Evolutionary conservation across 1,139 yeast species (phyloP).

Genomic region (Geotrichum aggregatum): DNA sequence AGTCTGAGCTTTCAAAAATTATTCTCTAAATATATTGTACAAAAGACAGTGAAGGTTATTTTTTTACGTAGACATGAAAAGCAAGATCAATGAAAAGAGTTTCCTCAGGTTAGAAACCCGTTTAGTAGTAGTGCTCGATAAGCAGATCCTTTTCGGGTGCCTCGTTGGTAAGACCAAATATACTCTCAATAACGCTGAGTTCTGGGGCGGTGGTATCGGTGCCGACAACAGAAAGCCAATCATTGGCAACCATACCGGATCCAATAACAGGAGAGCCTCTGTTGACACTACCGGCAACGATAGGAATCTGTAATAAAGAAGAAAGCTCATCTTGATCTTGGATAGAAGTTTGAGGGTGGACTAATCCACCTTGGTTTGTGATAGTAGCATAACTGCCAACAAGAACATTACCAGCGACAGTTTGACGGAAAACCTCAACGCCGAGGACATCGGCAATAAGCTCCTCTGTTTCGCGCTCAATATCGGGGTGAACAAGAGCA

Average conservation of each 20-base stretch:
- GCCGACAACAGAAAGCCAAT: conserved; percentile 96
- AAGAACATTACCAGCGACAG: conserved; percentile 94
- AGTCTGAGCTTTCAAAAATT: not conserved
- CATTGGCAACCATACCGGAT: conserved; percentile 97
- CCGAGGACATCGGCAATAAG: conserved; percentile 97
- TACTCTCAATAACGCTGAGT: conserved; percentile 91
- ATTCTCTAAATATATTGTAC: not conserved
- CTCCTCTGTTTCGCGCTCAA: conserved; percentile 98
- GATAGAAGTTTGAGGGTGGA: conserved; percentile 94
- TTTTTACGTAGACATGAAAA: not conserved
- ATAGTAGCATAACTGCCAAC: conserved; percentile 95
- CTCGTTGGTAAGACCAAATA: conserved; percentile 52
- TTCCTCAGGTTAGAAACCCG: not conserved
- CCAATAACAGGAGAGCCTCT: conserved; percentile 97
- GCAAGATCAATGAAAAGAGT: not conserved
- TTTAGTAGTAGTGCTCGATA: conserved; percentile 41
- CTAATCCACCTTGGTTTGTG: conserved; percentile 96
- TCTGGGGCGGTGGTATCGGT: conserved; percentile 98
- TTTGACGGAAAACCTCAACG: conserved; percentile 98
- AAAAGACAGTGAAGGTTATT: not conserved
- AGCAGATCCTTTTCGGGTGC: conserved; percentile 42
- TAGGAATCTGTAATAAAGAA: conserved; percentile 90
- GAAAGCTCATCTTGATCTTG: conserved; percentile 98
- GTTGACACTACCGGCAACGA: conserved; percentile 97
- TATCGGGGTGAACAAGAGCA: conserved; percentile 97